These are phyloP conservation scores for Ogataea allantospora DNA, from an alignment of 805 yeast genomes.

Conservation along the genomic window DNA sequence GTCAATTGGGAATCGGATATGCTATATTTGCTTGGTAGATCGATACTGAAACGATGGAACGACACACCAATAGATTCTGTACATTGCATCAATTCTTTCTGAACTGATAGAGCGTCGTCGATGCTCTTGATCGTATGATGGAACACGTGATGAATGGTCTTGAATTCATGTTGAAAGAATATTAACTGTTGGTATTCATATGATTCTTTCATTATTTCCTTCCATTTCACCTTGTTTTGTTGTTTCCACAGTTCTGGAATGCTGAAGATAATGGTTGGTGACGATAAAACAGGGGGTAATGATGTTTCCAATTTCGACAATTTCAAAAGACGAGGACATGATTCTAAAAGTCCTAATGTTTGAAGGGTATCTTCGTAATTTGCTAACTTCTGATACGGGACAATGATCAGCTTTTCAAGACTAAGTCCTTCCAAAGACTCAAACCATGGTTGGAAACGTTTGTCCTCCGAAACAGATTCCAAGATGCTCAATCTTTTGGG, in stretches of 20 bases:
- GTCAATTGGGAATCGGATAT: slow-evolving; percentile 15
- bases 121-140: slow-evolving; percentile 11
- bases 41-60: slow-evolving; percentile 15
- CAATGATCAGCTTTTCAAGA: slow-evolving; percentile 7
- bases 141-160: slow-evolving; percentile 6
- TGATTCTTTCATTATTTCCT: slow-evolving; percentile 15
- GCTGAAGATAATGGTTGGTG: slow-evolving; percentile 18
- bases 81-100: slow-evolving; percentile 13
- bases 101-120: slow-evolving; percentile 11
- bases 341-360: slow-evolving; percentile 2
- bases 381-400: slow-evolving; percentile 9
- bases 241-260: slow-evolving; percentile 26
- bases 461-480: slow-evolving; percentile 5
- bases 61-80: slow-evolving; percentile 12
- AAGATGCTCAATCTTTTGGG: slow-evolving; percentile 9
- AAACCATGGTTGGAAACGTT: slow-evolving; percentile 17
- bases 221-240: slow-evolving; percentile 23
- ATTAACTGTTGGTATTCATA: slow-evolving; percentile 21
- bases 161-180: slow-evolving; percentile 20
- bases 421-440: slow-evolving; percentile 7
- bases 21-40: slow-evolving; percentile 10
- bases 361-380: slow-evolving; percentile 5
- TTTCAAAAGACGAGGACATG: slow-evolving; percentile 1
- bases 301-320: not conserved
- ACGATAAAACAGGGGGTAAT: slow-evolving; percentile 1